These are phyloP conservation scores for Camelina neglecta DNA, from an alignment of 345 rosid genomes.

Conservation along the genomic window DNA sequence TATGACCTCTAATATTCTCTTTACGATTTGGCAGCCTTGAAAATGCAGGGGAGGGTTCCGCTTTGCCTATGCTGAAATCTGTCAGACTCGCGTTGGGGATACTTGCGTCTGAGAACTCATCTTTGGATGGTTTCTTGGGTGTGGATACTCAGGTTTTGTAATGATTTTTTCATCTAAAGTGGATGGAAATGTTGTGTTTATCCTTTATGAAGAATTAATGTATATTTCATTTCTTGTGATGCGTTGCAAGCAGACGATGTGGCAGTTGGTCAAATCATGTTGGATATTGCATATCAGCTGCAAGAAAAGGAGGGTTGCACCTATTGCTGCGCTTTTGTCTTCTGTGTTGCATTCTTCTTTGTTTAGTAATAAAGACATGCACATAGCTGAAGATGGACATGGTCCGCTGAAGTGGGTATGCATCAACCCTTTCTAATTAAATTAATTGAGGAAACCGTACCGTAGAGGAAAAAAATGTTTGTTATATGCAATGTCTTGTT, in stretches of 20 bases:
- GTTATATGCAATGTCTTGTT: constrained; percentile 11
- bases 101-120: constrained; percentile 58
- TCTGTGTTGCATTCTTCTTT: constrained; percentile 79
- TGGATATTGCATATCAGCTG: constrained; percentile 91
- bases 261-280: constrained; percentile 84
- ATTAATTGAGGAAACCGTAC: constrained; percentile 11
- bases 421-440: constrained; percentile 26
- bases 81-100: constrained; percentile 68
- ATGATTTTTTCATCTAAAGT: neutral
- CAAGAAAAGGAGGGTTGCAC: constrained; percentile 91
- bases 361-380: constrained; percentile 73
- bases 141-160: constrained; percentile 73
- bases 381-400: constrained; percentile 52
- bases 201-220: neutral
- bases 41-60: constrained; percentile 92
- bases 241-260: constrained; percentile 69
- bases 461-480: neutral
- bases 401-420: constrained; percentile 96
- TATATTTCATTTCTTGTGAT: constrained; percentile 14
- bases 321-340: constrained; percentile 89
- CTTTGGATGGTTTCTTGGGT: constrained; percentile 55
- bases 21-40: constrained; percentile 72
- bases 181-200: constrained; percentile 5
- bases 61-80: constrained; percentile 87
- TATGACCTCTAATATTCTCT: neutral